These are phyloP conservation scores for Solanum phureja DNA, from an alignment of 257 asterid genomes.

Conservation along the genomic window DNA sequence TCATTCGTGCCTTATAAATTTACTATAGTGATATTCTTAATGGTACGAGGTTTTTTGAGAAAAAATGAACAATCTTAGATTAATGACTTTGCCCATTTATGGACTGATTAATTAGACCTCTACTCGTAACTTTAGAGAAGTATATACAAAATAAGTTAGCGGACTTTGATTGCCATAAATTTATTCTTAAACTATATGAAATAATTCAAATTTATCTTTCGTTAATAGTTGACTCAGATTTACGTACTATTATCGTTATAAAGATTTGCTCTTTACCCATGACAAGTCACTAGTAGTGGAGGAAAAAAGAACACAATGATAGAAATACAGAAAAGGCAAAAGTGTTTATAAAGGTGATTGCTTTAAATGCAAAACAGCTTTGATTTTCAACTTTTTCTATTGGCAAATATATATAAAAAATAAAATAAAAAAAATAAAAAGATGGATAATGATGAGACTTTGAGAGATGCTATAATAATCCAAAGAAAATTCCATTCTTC, in stretches of 20 bases:
- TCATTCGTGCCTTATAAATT: no score
- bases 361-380: conserved; percentile 27
- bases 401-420: conserved; percentile 11
- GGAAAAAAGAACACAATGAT: neutral
- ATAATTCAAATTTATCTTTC: neutral
- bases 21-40: no score
- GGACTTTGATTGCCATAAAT: no score
- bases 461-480: conserved; percentile 8
- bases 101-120: no score
- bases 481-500: conserved; percentile 2
- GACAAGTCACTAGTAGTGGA: neutral
- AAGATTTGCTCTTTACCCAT: neutral
- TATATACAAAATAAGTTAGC: no score
- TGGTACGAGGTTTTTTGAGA: no score
- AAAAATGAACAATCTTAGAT: no score
- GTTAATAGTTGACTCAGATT: neutral
- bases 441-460: conserved; percentile 8
- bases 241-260: neutral
- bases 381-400: conserved; percentile 23
- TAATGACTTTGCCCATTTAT: no score
- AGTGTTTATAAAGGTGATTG: conserved; percentile 24
- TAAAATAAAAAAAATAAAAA: neutral
- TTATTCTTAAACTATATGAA: neutral
- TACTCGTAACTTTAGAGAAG: no score
- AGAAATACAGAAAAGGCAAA: neutral